Conservation (phyloP, 257 asterid species). For the Solanum etuberosum region DNA sequence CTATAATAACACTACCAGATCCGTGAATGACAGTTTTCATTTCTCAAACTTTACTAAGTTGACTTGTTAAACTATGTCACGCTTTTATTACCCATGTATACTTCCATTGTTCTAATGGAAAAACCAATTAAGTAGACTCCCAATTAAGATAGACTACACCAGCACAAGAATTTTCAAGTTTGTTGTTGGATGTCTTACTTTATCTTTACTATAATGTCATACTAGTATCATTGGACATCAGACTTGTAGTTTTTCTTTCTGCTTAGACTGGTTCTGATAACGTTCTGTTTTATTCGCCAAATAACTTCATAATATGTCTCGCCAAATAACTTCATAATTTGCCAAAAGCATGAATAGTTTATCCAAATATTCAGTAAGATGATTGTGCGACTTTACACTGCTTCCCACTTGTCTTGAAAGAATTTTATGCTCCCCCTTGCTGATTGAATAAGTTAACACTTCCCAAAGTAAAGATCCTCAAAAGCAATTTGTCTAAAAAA, state of each 20-base stretch:
- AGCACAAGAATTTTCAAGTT: neutral
- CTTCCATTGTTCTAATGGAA: neutral
- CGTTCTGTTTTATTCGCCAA: neutral
- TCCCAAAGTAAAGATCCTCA: neutral
- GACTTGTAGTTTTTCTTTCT: neutral
- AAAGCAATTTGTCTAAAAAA: neutral
- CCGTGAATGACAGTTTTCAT: neutral
- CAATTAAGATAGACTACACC: neutral
- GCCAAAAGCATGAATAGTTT: neutral
- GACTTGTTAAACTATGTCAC: neutral
- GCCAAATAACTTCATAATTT: neutral
- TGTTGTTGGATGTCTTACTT: neutral
- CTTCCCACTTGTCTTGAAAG: neutral
- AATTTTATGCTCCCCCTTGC: neutral
- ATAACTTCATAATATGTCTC: neutral
- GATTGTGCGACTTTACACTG: neutral
- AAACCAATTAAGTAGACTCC: neutral
- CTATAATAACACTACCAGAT: neutral
- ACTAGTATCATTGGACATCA: neutral
- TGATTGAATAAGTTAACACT: neutral
- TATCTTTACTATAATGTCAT: neutral
- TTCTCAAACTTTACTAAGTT: neutral
- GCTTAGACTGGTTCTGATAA: neutral
- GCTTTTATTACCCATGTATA: neutral
- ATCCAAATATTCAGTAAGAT: neutral